These are phyloP conservation scores for Boletales sp. DNA, from an alignment of 768 basidiomycete genomes.

Conservation along the genomic window DNA sequence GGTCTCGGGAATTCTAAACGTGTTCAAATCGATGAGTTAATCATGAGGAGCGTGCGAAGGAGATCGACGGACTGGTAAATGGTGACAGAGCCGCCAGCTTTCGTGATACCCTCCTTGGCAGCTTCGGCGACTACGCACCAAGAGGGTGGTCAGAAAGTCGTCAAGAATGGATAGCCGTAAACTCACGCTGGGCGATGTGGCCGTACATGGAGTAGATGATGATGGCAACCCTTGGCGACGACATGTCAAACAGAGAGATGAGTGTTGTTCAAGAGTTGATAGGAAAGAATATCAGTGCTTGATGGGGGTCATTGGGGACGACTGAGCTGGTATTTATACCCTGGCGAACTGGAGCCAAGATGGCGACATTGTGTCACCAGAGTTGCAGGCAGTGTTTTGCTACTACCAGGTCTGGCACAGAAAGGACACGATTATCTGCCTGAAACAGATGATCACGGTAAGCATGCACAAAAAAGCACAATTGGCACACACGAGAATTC, in stretches of 20 bases:
- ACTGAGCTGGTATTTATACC: slow-evolving; percentile 14
- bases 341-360: not conserved
- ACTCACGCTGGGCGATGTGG: slow-evolving; percentile 65
- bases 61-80: slow-evolving; percentile 53
- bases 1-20: slow-evolving; percentile 71
- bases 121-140: slow-evolving; percentile 55
- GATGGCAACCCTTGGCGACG: slow-evolving; percentile 59
- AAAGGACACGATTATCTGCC: slow-evolving; percentile 4
- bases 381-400: not conserved
- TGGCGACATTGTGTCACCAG: slow-evolving; percentile 3
- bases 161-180: not conserved
- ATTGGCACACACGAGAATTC: slow-evolving; percentile 12
- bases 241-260: slow-evolving; percentile 26
- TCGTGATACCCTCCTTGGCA: slow-evolving; percentile 43
- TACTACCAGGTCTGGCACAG: slow-evolving; percentile 8
- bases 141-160: slow-evolving; percentile 1
- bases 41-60: not conserved
- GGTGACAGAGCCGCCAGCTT: slow-evolving; percentile 46
- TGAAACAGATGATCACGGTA: not conserved
- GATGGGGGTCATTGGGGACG: not conserved
- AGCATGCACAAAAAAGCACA: slow-evolving; percentile 9
- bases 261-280: not conserved
- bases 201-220: slow-evolving; percentile 73
- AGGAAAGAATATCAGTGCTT: not conserved
- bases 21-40: not conserved